Evolutionary conservation across 495 filamentous ascomycete genomes (phyloP).

Genomic region (Chaetomium fimeti): DNA sequence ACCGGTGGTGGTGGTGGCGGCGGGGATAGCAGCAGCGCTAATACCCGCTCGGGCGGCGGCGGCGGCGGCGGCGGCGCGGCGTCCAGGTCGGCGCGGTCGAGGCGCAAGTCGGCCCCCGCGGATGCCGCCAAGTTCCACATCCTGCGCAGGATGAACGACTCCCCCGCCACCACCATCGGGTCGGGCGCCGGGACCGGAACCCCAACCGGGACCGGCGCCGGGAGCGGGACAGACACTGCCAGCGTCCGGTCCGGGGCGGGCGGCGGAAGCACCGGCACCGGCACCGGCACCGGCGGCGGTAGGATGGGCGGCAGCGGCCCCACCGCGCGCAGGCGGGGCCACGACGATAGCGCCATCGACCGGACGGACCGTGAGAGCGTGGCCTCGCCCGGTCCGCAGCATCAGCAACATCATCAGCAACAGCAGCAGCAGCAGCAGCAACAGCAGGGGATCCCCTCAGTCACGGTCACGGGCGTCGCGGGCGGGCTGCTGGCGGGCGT

Average conservation of each 20-base stretch:
- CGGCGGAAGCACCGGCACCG: neutral
- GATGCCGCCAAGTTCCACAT: conserved; percentile 24
- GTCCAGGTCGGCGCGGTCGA: conserved; percentile 7
- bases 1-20: neutral
- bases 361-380: conserved; percentile 41
- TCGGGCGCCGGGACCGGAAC: no score
- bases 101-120: conserved; percentile 30
- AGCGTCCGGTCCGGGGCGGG: neutral
- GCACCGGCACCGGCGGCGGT: neutral
- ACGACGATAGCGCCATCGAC: conserved; percentile 30
- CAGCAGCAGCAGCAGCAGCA: neutral
- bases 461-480: conserved; percentile 1
- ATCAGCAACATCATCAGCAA: no score
- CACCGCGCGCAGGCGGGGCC: neutral
- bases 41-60: neutral
- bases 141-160: conserved; percentile 23
- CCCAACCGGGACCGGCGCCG: neutral
- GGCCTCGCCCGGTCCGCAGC: conserved; percentile 15
- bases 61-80: no score
- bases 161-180: neutral
- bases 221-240: conserved; percentile 15
- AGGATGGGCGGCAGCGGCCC: neutral
- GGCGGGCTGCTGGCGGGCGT: conserved; percentile 15
- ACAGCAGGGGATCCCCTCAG: conserved; percentile 15
- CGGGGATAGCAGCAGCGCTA: neutral